Evolutionary conservation across 1,284 basidiomycete species (phyloP), one percentile per base, ranked within the genome.

Genomic region (Chalciporus sp.): DNA sequence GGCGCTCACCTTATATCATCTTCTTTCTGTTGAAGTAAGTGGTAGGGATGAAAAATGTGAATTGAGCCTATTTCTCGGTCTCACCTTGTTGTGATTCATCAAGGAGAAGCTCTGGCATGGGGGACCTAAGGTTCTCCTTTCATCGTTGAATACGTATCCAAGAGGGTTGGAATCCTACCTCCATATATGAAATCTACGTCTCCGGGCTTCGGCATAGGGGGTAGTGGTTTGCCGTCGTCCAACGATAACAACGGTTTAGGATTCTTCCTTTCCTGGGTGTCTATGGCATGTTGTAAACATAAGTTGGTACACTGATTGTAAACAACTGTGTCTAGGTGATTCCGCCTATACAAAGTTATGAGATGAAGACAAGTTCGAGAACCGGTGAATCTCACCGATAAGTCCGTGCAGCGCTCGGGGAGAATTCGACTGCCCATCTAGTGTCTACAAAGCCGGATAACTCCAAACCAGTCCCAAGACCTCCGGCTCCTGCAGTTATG

Each of bases 131-230:
- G 19, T 52, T 20, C 4, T 52, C 20, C 31, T 17, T 31, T 52
- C 45, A 56, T 39, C 55, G 44, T 43, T 47, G n/a, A 27, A 10
- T 20, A 45, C 39, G 29, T 29, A 37, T 17, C 29, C 11, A 51
- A 12, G 46, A 10, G 54, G 52, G 20, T 26, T 20, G 44, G 12
- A 58, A 31, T 69, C 74, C 44, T 69, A 85, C 85, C 86, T 58
- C 87, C 87, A 67, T 77, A 86, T 33, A 90, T 83, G 53, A 90
- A 79, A 58, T 90, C 86, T 4, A 90, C 78, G 26, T 84, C 81
- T 9, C 78, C 80, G 48, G 72, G 77, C 50, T 71, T 74, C 16
- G 84, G 88, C 77, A 85, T 76, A 0, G 70, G 64, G 20, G 76
- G 79, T n/a, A 77, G 58, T 6, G 58, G 53, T 26, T 59, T 69